A percentile compares a stretch with the other conserved stretches of the same genome.
Conservation (phyloP, 345 rosid species). For the Bruguiera parviflora region DNA sequence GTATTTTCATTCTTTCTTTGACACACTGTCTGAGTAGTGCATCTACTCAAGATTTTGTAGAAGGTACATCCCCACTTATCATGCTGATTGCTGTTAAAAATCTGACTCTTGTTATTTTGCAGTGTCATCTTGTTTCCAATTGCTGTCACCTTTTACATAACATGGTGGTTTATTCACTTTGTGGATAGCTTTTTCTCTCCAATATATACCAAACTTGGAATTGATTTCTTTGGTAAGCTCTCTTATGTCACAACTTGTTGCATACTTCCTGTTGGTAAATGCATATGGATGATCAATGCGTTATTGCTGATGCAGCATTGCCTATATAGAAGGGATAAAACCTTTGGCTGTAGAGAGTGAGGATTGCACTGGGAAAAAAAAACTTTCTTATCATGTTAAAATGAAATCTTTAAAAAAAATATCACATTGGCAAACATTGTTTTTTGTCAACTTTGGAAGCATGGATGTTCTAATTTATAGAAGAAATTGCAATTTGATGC, state of each 20-base stretch:
- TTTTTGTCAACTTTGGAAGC: too few species aligned
- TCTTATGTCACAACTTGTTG: slow-evolving; percentile 2
- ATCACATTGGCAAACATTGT: too few species aligned
- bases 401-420: too few species aligned
- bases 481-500: too few species aligned
- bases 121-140: slow-evolving; percentile 95
- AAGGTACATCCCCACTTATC: not conserved
- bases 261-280: not conserved
- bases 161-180: slow-evolving; percentile 99
- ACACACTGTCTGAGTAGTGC: not conserved
- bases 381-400: too few species aligned
- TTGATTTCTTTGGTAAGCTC: slow-evolving; percentile 76
- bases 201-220: slow-evolving; percentile 87
- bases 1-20: not conserved
- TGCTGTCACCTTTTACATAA: slow-evolving; percentile 85
- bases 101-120: slow-evolving; percentile 39
- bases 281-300: not conserved
- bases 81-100: slow-evolving; percentile 8
- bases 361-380: too few species aligned
- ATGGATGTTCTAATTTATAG: too few species aligned
- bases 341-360: too few species aligned
- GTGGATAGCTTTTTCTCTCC: slow-evolving; percentile 99
- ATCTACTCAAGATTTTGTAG: not conserved
- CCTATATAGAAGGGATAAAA: too few species aligned
- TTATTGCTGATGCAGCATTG: not conserved